phyloP scores from a whole-genome alignment of 78 protist genomes.

The Tieghemostelium lacteum region DNA sequence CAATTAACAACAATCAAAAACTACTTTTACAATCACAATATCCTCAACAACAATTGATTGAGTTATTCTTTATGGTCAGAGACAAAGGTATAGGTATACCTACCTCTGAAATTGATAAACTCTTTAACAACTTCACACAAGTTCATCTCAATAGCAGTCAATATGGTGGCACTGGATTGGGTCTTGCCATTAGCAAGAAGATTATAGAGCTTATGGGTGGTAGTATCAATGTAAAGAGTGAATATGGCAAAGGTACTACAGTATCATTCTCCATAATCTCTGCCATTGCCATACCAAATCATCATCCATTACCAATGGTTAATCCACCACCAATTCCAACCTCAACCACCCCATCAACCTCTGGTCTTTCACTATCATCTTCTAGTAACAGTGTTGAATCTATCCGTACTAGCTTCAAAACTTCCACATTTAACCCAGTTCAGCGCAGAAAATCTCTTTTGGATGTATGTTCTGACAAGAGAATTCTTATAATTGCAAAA shows the following conservation, averaged over 20 bases:
- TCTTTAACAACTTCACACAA: conserved; percentile 43
- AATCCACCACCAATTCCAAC: neutral
- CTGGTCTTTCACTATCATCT: conserved; percentile 1
- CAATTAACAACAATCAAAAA: too few relatives aligned
- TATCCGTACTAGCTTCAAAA: too few relatives aligned
- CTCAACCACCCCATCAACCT: neutral
- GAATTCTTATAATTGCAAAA: neutral
- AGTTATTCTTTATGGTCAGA: conserved; percentile 17
- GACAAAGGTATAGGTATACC: conserved; percentile 63
- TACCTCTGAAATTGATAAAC: conserved; percentile 6
- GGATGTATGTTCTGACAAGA: neutral
- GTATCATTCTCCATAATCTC: conserved; percentile 27
- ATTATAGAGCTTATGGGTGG: conserved; percentile 66
- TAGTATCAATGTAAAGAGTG: conserved; percentile 4
- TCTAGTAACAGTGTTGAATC: too few relatives aligned
- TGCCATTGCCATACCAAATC: conserved; percentile 44
- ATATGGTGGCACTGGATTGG: conserved; percentile 56
- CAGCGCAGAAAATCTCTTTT: neutral
- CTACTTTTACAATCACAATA: too few relatives aligned
- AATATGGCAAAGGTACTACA: neutral
- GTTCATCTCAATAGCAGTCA: neutral
- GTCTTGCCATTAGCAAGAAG: conserved; percentile 42
- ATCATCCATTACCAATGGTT: conserved; percentile 7
- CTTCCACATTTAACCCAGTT: too few relatives aligned
- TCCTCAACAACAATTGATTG: neutral